phyloP scores from a whole-genome alignment of 108 stramenopile genomes.

The Fragilaria crotonensis region DNA sequence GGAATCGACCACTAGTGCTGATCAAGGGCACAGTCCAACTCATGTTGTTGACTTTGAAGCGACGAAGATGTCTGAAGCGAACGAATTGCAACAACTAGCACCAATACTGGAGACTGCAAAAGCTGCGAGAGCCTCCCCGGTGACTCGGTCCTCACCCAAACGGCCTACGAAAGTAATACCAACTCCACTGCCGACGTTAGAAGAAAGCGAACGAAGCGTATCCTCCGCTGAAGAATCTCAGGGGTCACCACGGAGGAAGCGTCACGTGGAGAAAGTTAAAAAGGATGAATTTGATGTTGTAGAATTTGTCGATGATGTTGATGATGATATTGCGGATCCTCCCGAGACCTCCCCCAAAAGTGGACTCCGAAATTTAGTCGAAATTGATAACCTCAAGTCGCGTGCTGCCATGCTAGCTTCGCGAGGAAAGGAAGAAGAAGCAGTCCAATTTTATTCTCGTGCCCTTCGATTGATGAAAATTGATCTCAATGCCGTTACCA shows the following conservation, averaged over 20 bases:
- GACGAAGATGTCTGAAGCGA: too few relatives aligned
- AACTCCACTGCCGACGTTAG: not conserved
- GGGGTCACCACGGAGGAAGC: not conserved
- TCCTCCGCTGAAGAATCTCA: not conserved
- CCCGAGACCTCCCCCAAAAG: not conserved
- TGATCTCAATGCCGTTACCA: not conserved
- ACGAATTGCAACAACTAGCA: too few relatives aligned
- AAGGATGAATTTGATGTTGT: not conserved
- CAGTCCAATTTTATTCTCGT: conserved; percentile 19
- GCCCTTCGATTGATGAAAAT: conserved; percentile 8
- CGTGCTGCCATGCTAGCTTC: not conserved
- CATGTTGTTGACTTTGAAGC: too few relatives aligned
- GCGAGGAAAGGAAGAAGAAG: conserved; percentile 24
- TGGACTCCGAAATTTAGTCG: not conserved
- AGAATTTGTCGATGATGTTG: not conserved
- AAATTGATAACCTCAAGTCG: not conserved
- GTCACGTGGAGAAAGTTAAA: not conserved
- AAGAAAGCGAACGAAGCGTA: not conserved
- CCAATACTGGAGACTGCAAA: not conserved
- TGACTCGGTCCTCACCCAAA: not conserved
- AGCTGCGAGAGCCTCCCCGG: not conserved
- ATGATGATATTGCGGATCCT: not conserved
- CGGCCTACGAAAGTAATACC: not conserved
- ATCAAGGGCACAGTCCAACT: too few relatives aligned
- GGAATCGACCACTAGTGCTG: too few relatives aligned